Evolutionary conservation across 352 stramenopile genomes (phyloP), one percentile per base, ranked within the genome.

Genomic region (Pythium folliculosum): DNA sequence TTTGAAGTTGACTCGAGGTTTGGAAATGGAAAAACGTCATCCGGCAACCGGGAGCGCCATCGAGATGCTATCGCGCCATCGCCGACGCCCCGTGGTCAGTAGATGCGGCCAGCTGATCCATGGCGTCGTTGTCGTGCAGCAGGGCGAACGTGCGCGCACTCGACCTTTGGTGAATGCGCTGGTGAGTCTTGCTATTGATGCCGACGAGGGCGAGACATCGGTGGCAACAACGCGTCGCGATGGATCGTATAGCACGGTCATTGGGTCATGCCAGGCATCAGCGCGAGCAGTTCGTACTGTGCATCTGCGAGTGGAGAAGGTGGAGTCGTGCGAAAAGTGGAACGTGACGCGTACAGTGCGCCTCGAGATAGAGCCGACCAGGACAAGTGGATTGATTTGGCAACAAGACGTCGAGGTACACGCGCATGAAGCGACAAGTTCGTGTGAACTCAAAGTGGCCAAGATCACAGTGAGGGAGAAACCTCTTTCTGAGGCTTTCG

Each of bases 171-270:
- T 8, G 2, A 35, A 50, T 9, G 64, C 64, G 6, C 21, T 19
- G 2, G 64, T 71, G 23, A 37, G 38, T 25, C 30, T 66, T 5
- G 35, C 32, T 2, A 16, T 55, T 14, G 40, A 60, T 9, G 57
- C 32, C 10, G 49, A 55, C 9, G 23, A n/a, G n/a, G n/a, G 12
- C 23, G 60, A n/a, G 3, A 4, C 51, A 3, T 51, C 22, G 2
- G 35, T 50, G 22, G 19, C 57, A 27, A 40, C 22, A 5, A 66
- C 64, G 0, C 56, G 51, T 7, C 27, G 50, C 21, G 56, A 71
- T 40, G 64, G 64, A 43, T 66, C 64, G 38, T 71, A 53, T 57
- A 71, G 64, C 35, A 13, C 65, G 21, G 44, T 62, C 27, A 8
- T 71, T 21, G 50, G 50, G 0, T 65, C 49, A n/a, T 61, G 56